A percentile compares a stretch with the other conserved stretches of the same genome.
These are phyloP conservation scores for Pichia kluyveri DNA, from an alignment of 805 yeast genomes.

Conservation along the genomic window DNA sequence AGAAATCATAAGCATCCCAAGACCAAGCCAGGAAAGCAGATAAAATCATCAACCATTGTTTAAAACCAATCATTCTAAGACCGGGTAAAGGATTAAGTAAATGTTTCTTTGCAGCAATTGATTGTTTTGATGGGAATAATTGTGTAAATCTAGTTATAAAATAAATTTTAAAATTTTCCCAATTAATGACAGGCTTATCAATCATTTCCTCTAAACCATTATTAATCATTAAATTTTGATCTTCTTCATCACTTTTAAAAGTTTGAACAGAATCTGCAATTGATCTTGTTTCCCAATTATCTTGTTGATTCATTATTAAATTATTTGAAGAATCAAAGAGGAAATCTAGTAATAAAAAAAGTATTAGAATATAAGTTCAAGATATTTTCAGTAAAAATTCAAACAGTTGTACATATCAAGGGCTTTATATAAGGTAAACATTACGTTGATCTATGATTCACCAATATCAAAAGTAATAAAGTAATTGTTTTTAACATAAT, in stretches of 20 bases:
- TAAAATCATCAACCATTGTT: slow-evolving; percentile 48
- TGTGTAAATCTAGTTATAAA: slow-evolving; percentile 40
- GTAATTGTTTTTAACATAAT: too few species aligned
- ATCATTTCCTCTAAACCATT: slow-evolving; percentile 2
- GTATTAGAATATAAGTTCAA: too few species aligned
- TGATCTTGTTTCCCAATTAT: too few species aligned
- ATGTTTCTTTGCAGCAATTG: slow-evolving; percentile 27
- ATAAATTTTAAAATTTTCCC: slow-evolving; percentile 24
- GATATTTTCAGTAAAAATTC: too few species aligned
- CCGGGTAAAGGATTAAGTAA: slow-evolving; percentile 58
- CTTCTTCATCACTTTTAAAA: slow-evolving; percentile 3
- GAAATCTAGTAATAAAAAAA: too few species aligned
- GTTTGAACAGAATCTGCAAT: slow-evolving; percentile 3
- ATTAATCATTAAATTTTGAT: background rate
- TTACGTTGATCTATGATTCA: too few species aligned
- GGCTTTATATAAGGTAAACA: too few species aligned
- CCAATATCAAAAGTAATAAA: too few species aligned
- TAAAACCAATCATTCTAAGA: slow-evolving; percentile 35
- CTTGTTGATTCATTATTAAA: too few species aligned
- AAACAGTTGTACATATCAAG: too few species aligned
- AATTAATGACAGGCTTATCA: slow-evolving; percentile 11
- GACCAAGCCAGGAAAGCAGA: slow-evolving; percentile 54
- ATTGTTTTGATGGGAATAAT: slow-evolving; percentile 38
- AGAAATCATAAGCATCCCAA: slow-evolving; percentile 60
- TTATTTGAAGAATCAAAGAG: too few species aligned